Evolutionary conservation across 805 yeast species (phyloP), one percentile per base, ranked within the genome.

Genomic region (Barnettozyma siamensis): DNA sequence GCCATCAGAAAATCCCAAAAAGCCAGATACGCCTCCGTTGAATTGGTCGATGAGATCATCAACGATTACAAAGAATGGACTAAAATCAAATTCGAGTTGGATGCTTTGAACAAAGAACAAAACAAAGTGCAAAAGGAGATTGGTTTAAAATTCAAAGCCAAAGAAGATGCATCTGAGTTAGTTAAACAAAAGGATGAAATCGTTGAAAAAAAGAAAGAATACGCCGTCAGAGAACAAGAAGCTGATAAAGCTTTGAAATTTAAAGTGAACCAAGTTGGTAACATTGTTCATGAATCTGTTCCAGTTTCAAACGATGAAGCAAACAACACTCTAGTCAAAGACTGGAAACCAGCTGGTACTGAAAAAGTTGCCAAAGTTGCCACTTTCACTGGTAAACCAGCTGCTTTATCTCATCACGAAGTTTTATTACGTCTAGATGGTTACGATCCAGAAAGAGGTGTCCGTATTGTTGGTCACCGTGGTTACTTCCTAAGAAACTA

Each of bases 371-470:
- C 77, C 33, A 72, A 75, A 47, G 64, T 76, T 50, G 94, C 94
- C 43, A 71, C 88, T 54, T 91, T 83, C 37, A 82, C 94, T 40
- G 84, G 85, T 47, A 71, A 74, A 37, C 79, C 80, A 49, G 95
- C 94, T 44, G 67, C 67, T 27, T 76, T 91, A 62, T 89, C 98
- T 26, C 99, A 93, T 64, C 98, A 93, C 62, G 99, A 93, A 72
- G 83, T 93, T 41, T 73, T 93, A 52, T 75, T 94, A 55, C 83
- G 97, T 69, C 73, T 93, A 53, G 97, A 93, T 62, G 99, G 99
- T 51, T 93, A 89, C 65, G 99, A 93, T 63, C 97, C 97, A 52
- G 98, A 93, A 69, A 84, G 99, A 72, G 99, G 99, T 66, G 95
- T 88, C 47, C 87, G 88, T 70, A 82, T 93, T 53, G 89, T 91